phyloP scores from a whole-genome alignment of 2,329 filamentous ascomycete species.

The Fusarium sp. region DNA sequence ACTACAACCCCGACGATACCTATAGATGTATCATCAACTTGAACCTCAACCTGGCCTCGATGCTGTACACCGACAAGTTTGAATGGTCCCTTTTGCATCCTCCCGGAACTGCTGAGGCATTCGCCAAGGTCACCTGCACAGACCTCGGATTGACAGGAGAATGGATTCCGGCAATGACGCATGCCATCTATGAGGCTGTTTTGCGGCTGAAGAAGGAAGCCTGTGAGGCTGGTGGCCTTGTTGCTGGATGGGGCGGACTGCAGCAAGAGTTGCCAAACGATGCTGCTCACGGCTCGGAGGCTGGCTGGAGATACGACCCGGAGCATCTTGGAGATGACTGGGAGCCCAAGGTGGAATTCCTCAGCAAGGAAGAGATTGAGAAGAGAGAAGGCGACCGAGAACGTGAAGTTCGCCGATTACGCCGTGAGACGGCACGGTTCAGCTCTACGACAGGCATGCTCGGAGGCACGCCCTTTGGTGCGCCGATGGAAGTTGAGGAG shows the following conservation, averaged over 20 bases:
- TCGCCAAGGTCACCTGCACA: conserved; percentile 91
- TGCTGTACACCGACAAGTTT: conserved; percentile 95
- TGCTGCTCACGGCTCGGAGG: conserved; percentile 81
- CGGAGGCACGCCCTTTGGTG: conserved; percentile 75
- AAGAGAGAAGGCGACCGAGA: conserved; percentile 95
- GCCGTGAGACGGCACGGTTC: conserved; percentile 92
- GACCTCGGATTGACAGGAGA: conserved; percentile 91
- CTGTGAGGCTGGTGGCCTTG: conserved; percentile 88
- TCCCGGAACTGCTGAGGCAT: conserved; percentile 89
- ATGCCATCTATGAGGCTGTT: conserved; percentile 96
- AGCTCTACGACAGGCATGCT: conserved; percentile 86
- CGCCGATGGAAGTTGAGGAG: conserved; percentile 69
- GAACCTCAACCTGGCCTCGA: conserved; percentile 90
- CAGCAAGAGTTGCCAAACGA: conserved; percentile 84
- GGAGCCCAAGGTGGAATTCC: conserved; percentile 82
- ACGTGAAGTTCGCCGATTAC: conserved; percentile 84
- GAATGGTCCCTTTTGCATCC: conserved; percentile 97
- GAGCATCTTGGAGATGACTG: conserved; percentile 87
- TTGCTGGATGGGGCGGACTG: conserved; percentile 74
- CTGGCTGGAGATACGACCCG: conserved; percentile 95
- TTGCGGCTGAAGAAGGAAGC: conserved; percentile 95
- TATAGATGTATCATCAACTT: conserved; percentile 93
- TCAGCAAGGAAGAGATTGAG: conserved; percentile 97
- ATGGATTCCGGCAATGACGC: conserved; percentile 93
- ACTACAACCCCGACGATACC: conserved; percentile 90